phyloP scores from a whole-genome alignment of 2,329 filamentous ascomycete genomes.

The Diaporthe citri region DNA sequence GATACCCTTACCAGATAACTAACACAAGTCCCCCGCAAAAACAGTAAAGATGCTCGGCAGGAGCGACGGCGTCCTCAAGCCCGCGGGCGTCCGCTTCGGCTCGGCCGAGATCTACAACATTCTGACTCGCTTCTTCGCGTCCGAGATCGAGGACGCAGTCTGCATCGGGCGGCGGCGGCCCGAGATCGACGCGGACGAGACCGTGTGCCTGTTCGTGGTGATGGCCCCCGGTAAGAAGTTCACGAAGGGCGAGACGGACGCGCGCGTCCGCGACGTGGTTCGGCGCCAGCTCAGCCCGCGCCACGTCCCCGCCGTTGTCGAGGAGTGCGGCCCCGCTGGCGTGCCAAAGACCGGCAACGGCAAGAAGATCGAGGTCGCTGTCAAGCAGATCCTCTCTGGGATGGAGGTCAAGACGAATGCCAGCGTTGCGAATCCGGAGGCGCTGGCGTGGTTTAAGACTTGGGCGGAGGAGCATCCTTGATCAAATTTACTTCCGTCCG shows the following conservation, averaged over 20 bases:
- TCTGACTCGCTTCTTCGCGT: constrained; percentile 84
- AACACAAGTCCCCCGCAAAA: background rate
- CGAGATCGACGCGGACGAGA: constrained; percentile 81
- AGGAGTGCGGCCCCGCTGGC: constrained; percentile 77
- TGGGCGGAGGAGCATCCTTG: constrained; percentile 73
- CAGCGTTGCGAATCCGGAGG: constrained; percentile 91
- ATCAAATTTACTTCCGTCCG: background rate
- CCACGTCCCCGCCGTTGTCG: constrained; percentile 88
- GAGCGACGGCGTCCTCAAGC: constrained; percentile 93
- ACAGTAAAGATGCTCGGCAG: constrained; percentile 87
- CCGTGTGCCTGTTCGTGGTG: constrained; percentile 89
- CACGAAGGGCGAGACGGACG: constrained; percentile 64
- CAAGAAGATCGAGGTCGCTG: constrained; percentile 97
- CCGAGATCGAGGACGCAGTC: constrained; percentile 84
- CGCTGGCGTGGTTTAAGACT: constrained; percentile 86
- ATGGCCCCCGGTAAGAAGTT: constrained; percentile 73
- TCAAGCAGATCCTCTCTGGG: constrained; percentile 95
- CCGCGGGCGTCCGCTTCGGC: constrained; percentile 90
- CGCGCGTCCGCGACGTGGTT: constrained; percentile 75
- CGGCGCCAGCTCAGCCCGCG: constrained; percentile 85
- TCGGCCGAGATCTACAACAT: constrained; percentile 97
- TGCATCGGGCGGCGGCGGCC: constrained; percentile 82
- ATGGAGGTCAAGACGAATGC: constrained; percentile 89
- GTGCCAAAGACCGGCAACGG: constrained; percentile 95
- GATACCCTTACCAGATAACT: background rate